These are phyloP conservation scores for Vitis hybrid DNA, from an alignment of 177 flowering plant genomes.

Conservation along the genomic window DNA sequence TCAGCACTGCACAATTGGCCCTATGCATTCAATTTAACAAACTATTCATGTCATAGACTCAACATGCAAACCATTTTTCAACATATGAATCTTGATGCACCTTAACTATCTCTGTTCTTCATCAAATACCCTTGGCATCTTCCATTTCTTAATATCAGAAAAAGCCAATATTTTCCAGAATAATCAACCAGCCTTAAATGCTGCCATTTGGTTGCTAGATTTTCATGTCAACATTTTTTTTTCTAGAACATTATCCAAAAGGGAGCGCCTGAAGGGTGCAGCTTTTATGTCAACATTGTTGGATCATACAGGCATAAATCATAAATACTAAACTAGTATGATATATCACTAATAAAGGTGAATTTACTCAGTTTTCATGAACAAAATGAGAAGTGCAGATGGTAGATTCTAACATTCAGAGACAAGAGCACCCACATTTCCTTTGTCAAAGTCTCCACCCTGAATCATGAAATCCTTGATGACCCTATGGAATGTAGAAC, in stretches of 20 bases:
- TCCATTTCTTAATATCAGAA: background rate
- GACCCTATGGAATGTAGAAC: conserved; percentile 86
- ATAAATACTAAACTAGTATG: background rate
- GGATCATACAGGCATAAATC: no score
- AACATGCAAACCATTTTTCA: background rate
- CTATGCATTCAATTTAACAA: no score
- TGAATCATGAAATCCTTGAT: conserved; percentile 99
- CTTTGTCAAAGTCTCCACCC: conserved; percentile 98
- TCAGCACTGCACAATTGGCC: no score
- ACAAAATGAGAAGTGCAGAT: background rate
- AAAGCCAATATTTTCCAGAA: background rate
- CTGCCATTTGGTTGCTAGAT: background rate
- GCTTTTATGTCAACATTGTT: no score
- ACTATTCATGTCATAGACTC: background rate
- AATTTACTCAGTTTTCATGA: background rate
- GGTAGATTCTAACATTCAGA: background rate
- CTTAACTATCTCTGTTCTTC: background rate
- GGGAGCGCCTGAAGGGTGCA: no score
- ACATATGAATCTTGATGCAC: no score
- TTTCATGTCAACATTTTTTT: no score
- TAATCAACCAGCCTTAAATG: background rate
- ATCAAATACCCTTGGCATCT: background rate
- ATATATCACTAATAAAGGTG: no score
- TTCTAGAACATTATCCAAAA: no score
- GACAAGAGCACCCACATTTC: conserved; percentile 65